Evolutionary conservation across 768 basidiomycete genomes (phyloP).

Genomic region (Lentinula edodes): DNA sequence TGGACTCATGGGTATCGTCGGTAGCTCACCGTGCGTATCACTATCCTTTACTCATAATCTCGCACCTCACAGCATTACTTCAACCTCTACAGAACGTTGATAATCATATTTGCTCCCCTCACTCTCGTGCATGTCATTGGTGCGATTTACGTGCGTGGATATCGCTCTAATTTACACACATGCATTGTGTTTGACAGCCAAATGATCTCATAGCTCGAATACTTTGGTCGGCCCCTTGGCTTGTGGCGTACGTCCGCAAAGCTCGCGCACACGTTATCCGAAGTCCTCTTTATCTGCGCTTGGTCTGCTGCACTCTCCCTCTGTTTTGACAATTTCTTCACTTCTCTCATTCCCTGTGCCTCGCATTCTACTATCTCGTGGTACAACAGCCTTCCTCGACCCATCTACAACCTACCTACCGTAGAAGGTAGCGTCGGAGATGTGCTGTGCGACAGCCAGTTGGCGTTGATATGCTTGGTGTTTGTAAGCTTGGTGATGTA

Average conservation of each 20-base stretch:
- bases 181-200: slow-evolving; percentile 4
- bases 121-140: slow-evolving; percentile 82
- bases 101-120: slow-evolving; percentile 81
- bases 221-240: slow-evolving; percentile 89
- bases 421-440: slow-evolving; percentile 45
- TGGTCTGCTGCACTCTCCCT: slow-evolving; percentile 90
- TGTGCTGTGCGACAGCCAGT: slow-evolving; percentile 66
- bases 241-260: slow-evolving; percentile 87
- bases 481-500: slow-evolving; percentile 75
- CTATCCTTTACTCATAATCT: not conserved
- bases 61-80: not conserved
- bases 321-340: slow-evolving; percentile 90
- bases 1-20: slow-evolving; percentile 62
- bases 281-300: slow-evolving; percentile 88
- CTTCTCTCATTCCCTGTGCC: slow-evolving; percentile 76
- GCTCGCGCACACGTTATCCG: slow-evolving; percentile 79
- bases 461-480: slow-evolving; percentile 74
- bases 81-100: slow-evolving; percentile 49
- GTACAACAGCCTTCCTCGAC: slow-evolving; percentile 67
- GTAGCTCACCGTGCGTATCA: slow-evolving; percentile 68
- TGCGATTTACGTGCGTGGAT: slow-evolving; percentile 70
- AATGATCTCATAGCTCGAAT: slow-evolving; percentile 62
- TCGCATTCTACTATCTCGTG: slow-evolving; percentile 54
- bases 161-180: not conserved
- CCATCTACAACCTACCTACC: slow-evolving; percentile 35